Percentiles rank a stretch among this genome's conserved stretches.
Evolutionary conservation across 768 basidiomycete species (phyloP).

Genomic region (Podaxis sp.): DNA sequence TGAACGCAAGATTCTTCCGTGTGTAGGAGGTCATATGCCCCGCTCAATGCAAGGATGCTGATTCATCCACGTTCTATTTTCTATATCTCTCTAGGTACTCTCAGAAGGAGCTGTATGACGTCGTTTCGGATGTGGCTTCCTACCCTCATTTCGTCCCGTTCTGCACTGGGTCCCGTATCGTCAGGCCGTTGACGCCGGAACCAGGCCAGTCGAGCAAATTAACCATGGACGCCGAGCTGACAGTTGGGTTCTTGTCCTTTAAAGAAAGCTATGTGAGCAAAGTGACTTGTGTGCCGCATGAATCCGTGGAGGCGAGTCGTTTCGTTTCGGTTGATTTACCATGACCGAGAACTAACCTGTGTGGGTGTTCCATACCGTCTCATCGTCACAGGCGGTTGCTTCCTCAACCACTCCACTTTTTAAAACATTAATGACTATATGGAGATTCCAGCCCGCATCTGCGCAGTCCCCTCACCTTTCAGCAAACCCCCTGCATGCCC

Average conservation of each 20-base stretch:
- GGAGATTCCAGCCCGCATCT: conserved; percentile 69
- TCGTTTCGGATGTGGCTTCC: conserved; percentile 86
- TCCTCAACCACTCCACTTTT: conserved; percentile 74
- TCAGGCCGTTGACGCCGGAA: conserved; percentile 32
- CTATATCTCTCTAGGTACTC: conserved; percentile 57
- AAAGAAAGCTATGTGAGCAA: conserved; percentile 84
- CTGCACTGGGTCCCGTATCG: conserved; percentile 72
- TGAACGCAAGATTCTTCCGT: conserved; percentile 89
- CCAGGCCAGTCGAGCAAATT: conserved; percentile 11
- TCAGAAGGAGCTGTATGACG: conserved; percentile 73
- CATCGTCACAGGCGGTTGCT: conserved; percentile 57
- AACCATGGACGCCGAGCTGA: conserved; percentile 79
- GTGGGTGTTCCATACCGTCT: neutral
- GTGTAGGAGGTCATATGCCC: conserved; percentile 32
- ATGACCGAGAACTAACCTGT: conserved; percentile 10
- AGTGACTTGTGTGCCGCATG: conserved; percentile 77
- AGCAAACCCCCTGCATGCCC: neutral
- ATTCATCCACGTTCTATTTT: conserved; percentile 4
- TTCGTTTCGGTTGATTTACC: conserved; percentile 1
- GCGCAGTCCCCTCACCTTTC: conserved; percentile 39
- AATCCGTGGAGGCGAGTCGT: conserved; percentile 73
- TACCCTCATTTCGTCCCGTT: conserved; percentile 90
- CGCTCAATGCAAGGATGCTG: conserved; percentile 11
- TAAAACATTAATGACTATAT: conserved; percentile 66
- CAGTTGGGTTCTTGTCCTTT: conserved; percentile 85